Evolutionary conservation across 257 asterid species (phyloP).

Genomic region (Mitragyna speciosa): DNA sequence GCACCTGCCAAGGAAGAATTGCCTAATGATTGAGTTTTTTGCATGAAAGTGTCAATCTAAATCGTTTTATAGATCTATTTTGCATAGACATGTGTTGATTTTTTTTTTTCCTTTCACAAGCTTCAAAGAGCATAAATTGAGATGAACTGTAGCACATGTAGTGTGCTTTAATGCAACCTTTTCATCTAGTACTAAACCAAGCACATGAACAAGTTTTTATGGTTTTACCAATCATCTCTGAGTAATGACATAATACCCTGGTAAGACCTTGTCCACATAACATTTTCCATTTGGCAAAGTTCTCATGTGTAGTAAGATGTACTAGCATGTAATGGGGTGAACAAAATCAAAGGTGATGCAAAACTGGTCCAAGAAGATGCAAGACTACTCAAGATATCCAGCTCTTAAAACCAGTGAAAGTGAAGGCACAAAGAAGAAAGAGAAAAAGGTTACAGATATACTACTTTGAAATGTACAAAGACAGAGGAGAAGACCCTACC

Average conservation of each 20-base stretch:
- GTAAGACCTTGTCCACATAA: background rate
- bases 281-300: background rate
- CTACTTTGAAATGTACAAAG: conserved; percentile 27
- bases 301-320: background rate
- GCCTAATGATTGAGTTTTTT: too few relatives aligned
- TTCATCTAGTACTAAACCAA: background rate
- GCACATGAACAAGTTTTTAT: background rate
- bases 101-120: too few relatives aligned
- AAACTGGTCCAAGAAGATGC: background rate
- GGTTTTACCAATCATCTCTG: background rate
- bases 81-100: too few relatives aligned
- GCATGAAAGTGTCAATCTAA: too few relatives aligned
- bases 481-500: background rate
- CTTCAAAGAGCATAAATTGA: too few relatives aligned
- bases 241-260: too few relatives aligned
- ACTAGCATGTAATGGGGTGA: background rate
- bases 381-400: background rate
- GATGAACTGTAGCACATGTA: too few relatives aligned
- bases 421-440: background rate
- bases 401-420: background rate
- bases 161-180: background rate
- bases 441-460: conserved; percentile 1
- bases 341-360: background rate
- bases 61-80: too few relatives aligned
- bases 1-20: too few relatives aligned